phyloP scores from a whole-genome alignment of 495 filamentous ascomycete species.

The Penicillium lividum region DNA sequence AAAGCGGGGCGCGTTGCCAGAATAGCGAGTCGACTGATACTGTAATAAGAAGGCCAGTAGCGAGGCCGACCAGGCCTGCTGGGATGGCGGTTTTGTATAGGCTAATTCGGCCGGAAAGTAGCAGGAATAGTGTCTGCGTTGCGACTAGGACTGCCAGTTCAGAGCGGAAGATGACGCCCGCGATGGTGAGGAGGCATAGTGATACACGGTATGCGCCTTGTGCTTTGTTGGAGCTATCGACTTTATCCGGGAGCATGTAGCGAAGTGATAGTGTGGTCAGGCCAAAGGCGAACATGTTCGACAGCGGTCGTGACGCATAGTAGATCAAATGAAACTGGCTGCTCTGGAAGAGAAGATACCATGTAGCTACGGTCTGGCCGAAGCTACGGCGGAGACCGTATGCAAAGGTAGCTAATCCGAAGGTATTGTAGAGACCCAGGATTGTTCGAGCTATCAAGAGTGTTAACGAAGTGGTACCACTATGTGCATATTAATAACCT shows the following conservation, averaged over 20 bases:
- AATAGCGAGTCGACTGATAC: constrained; percentile 84
- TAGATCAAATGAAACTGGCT: constrained; percentile 93
- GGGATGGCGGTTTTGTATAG: constrained; percentile 59
- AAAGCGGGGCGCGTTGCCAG: constrained; percentile 78
- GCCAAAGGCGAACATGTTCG: constrained; percentile 95
- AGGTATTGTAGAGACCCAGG: constrained; percentile 77
- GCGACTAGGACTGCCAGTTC: constrained; percentile 83
- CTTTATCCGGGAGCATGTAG: constrained; percentile 65
- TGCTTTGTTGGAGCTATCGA: constrained; percentile 1
- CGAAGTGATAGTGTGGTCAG: constrained; percentile 71
- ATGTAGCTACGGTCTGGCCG: constrained; percentile 68
- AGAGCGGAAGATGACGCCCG: constrained; percentile 85
- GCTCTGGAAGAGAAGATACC: constrained; percentile 80
- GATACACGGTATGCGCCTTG: constrained; percentile 39
- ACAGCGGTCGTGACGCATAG: constrained; percentile 89
- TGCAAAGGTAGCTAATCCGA: constrained; percentile 64
- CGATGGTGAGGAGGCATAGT: constrained; percentile 74
- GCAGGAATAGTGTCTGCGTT: constrained; percentile 47
- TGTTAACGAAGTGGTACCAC: constrained; percentile 8
- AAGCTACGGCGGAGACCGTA: constrained; percentile 64
- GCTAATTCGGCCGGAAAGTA: constrained; percentile 55
- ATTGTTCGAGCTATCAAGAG: constrained; percentile 64
- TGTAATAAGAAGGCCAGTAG: constrained; percentile 62
- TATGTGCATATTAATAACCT: constrained; percentile 7
- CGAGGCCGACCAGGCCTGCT: constrained; percentile 66